These are phyloP conservation scores for Curvularia lunata DNA, from an alignment of 2,329 filamentous ascomycete genomes.

Conservation along the genomic window DNA sequence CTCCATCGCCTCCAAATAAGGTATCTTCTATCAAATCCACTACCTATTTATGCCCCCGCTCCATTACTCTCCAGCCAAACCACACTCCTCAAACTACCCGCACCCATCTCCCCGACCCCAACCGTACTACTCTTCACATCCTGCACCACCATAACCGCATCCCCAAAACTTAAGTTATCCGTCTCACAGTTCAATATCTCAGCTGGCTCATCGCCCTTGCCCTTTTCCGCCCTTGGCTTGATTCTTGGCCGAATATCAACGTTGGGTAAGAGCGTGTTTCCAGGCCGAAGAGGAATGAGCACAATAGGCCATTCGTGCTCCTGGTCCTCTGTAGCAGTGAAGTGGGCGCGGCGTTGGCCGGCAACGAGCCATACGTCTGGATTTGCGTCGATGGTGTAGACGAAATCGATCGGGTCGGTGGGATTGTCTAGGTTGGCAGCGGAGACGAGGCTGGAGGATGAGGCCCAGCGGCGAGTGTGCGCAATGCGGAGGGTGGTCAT, in stretches of 20 bases:
- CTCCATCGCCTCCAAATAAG: no score
- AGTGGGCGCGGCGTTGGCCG: conserved; percentile 79
- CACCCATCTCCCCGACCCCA: conserved; percentile 40
- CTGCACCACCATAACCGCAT: conserved; percentile 75
- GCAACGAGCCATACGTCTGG: conserved; percentile 84
- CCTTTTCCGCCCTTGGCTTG: conserved; percentile 34
- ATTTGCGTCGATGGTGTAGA: conserved; percentile 79
- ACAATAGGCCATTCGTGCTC: conserved; percentile 67
- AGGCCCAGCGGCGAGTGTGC: conserved; percentile 63
- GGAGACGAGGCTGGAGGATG: conserved; percentile 28
- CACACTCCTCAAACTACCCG: conserved; percentile 27
- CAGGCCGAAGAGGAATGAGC: conserved; percentile 79
- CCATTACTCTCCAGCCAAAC: conserved; percentile 41
- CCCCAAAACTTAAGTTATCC: conserved; percentile 78
- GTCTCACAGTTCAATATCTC: conserved; percentile 69
- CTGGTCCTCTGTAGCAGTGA: conserved; percentile 62
- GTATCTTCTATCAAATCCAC: neutral
- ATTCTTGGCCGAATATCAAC: conserved; percentile 76
- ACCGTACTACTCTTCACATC: conserved; percentile 71
- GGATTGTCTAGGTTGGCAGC: conserved; percentile 36
- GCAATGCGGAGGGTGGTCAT: conserved; percentile 65
- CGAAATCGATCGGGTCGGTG: conserved; percentile 70
- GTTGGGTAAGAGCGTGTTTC: conserved; percentile 76
- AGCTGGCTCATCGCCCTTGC: conserved; percentile 15
- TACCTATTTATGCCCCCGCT: neutral